Base-by-base conservation (phyloP, 306 rosid genomes). In the Hippophae gyantsensis region DNA sequence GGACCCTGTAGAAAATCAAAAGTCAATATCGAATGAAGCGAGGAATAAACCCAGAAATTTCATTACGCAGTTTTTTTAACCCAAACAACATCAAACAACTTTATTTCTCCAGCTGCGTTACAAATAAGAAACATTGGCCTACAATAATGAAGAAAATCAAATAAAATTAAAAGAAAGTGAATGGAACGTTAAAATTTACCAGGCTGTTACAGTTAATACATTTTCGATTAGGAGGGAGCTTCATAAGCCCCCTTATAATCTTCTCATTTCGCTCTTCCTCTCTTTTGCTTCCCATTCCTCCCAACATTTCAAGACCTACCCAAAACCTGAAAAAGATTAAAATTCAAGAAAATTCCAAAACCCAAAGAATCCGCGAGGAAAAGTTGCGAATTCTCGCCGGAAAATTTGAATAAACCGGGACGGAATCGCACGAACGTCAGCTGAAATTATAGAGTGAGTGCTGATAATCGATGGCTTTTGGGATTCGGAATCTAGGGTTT, bases 261-360 rank as follows among this genome's bases (percentile, higher is more conserved):
- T 76, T 87, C 86, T 87, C 95, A 58, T 84, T 87, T 61, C 89
- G 80, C 74, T 84, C 95, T 58, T 87, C 92, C 74, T 82, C 82
- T 62, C 82, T 87, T 67, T 82, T 82, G 72, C 82, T 87, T 51
- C 74, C 89, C 95, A 84, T 87, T 68, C 57, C 60, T 38, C 78
- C 78, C 61, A 32, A 32, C 38, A 32, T 32, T 32, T 32, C 38
- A 32, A 32, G 38, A 32, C 38, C 38, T 32, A 32, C 38, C 38
- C 38, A 32, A 32, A 32, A 32, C 38, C 38, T 32, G 38, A 32
- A 32, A 32, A 32, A 4, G 3, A 32, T 32, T 2, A 32, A 4
- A 32, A 2, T 2, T 32, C 38, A 32, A 32, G 38, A 32, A 32
- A 32, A 32, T 32, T 32, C 38, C 38, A 32, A 32, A 32, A 0